Evolutionary conservation across 169 alveolate genomes (phyloP), one percentile per base, ranked within the genome.

Genomic region (Plasmodium blacklocki): DNA sequence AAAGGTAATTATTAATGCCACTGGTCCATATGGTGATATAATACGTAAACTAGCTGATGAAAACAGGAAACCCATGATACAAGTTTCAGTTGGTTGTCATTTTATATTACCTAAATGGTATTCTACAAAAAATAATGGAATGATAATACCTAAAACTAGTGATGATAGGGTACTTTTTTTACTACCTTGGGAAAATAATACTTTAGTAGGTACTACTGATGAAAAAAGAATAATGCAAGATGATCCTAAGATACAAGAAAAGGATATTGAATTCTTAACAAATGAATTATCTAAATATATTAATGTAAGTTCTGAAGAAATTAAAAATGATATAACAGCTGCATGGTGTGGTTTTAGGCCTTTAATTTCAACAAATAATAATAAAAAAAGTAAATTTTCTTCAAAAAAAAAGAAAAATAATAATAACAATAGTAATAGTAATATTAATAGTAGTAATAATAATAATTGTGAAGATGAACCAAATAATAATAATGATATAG

Each of bases 131-230:
- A 93, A 94, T 59, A 91, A 83, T 47, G 99, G 99, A 1, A 76
- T 96, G 76, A 88, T 97, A 2, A 95, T 97, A 26, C 98, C 98
- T 21, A 90, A 97, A 89, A 97, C 99, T 11, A 74, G 95, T 39
- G 99, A 98, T 86, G 99, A 98, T 50, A 91, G 99, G 72, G 97
- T 98, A 18, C 92, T 98, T n/a, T 97, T 97, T 78, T 47, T 96
- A 11, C 91, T 96, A 1, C 98, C 98, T 12, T 96, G 99, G 98
- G 92, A 72, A 66, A 92, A 94, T 47, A 72, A 85, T 19, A 93
- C 98, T 2, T 67, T 97, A 29, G 96, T 95, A 18, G 99, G 99
- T 21, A 96, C 99, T 1, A 97, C 99, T 1, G 99, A 97, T 94
- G 95, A 88, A 47, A 88, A 88, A 45, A 94, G 96, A 58, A 96